Conservation (phyloP, 495 filamentous ascomycete genomes). For the Talaromyces trachyspermus region DNA sequence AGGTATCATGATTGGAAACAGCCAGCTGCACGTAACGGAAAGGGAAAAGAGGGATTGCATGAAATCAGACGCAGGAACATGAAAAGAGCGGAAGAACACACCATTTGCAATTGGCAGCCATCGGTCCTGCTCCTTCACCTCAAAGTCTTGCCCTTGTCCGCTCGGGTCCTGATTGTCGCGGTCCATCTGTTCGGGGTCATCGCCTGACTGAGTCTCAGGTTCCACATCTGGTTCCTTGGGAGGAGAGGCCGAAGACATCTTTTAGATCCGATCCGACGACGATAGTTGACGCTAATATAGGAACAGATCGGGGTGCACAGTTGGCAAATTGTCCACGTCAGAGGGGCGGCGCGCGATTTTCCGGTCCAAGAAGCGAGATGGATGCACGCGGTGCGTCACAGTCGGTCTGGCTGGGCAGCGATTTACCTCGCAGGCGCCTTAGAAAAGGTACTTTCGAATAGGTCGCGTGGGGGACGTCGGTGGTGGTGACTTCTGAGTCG, state of each 20-base stretch:
- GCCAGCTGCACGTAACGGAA: conserved; percentile 35
- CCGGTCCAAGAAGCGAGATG: conserved; percentile 16
- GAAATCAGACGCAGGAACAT: conserved; percentile 31
- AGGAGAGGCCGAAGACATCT: conserved; percentile 93
- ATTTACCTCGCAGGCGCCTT: conserved; percentile 39
- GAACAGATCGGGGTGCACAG: conserved; percentile 29
- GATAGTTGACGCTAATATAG: conserved; percentile 20
- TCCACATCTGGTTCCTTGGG: conserved; percentile 80
- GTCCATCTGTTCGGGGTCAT: conserved; percentile 72
- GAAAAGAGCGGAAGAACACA: conserved; percentile 64
- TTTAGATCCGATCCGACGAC: conserved; percentile 40
- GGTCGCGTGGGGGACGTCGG: conserved; percentile 23
- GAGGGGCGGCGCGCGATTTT: conserved; percentile 25
- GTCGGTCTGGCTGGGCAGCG: conserved; percentile 34
- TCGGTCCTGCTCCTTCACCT: conserved; percentile 99
- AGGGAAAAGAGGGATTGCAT: conserved; percentile 16
- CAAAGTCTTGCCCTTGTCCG: conserved; percentile 72
- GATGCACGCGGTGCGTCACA: conserved; percentile 24
- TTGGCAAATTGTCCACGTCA: conserved; percentile 44
- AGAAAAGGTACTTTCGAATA: conserved; percentile 15
- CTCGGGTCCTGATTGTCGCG: conserved; percentile 57
- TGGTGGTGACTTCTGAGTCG: conserved; percentile 24
- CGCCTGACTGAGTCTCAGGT: conserved; percentile 85
- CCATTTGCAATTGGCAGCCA: conserved; percentile 99
- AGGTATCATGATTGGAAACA: conserved; percentile 30